These are phyloP conservation scores for Agaricales sp. DNA, from an alignment of 1,284 basidiomycete genomes.

Conservation along the genomic window DNA sequence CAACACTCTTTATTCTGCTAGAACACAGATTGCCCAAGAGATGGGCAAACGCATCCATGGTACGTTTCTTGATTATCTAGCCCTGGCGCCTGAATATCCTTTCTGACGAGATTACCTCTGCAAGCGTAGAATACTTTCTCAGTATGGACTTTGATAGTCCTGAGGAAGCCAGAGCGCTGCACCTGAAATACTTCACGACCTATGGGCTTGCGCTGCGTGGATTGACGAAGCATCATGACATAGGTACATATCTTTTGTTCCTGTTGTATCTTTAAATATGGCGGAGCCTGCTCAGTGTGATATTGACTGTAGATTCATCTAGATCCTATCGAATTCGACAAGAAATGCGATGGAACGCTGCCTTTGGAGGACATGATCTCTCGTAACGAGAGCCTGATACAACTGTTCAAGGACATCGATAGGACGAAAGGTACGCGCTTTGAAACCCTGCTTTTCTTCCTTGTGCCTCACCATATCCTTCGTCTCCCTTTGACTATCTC, in stretches of 20 bases:
- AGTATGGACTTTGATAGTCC: conserved; percentile 56
- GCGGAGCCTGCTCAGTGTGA: conserved; percentile 2
- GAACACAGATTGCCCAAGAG: conserved; percentile 63
- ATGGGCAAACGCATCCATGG: conserved; percentile 78
- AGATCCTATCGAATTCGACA: conserved; percentile 85
- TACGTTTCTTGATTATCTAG: conserved; percentile 17
- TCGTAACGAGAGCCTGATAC: conserved; percentile 52
- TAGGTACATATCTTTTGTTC: conserved; percentile 37
- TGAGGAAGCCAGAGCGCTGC: conserved; percentile 64
- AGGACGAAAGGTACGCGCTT: conserved; percentile 35
- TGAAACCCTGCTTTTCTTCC: background rate
- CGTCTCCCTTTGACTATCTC: background rate
- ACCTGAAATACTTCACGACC: conserved; percentile 66
- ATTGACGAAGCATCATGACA: conserved; percentile 67
- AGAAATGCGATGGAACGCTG: conserved; percentile 74
- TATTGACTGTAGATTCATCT: conserved; percentile 1
- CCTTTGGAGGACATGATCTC: conserved; percentile 76
- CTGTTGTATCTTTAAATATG: conserved; percentile 1
- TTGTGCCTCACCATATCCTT: background rate
- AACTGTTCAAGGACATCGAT: conserved; percentile 73
- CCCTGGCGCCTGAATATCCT: background rate
- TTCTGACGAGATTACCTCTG: conserved; percentile 2
- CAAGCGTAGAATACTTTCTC: conserved; percentile 59
- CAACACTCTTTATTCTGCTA: conserved; percentile 77
- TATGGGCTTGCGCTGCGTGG: conserved; percentile 85